Evolutionary conservation across 805 yeast genomes (phyloP), one percentile per base, ranked within the genome.

Genomic region (Yarrowia sp.): DNA sequence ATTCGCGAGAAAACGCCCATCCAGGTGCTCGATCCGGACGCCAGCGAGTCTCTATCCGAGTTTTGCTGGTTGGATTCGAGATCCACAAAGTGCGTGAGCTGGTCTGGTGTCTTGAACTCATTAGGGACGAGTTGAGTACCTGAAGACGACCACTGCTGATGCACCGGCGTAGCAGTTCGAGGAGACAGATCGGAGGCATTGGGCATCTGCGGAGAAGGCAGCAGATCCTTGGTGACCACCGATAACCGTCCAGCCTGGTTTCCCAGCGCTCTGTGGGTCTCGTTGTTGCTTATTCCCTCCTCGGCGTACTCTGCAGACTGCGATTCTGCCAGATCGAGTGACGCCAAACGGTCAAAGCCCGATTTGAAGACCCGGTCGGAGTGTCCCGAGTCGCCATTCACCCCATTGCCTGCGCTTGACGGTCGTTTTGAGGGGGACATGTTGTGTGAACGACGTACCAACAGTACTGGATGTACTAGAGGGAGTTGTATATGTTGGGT

Each of bases 1-100:
- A 59, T 43, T 8, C 65, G 50, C 5, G 65, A 59, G 36, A 59
- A 59, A 8, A 59, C 52, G 2, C 52, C 52, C 65, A 59, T 45
- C 65, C 65, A 59, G 5, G 50, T n/a, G 8, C 52, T 16, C 12
- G 50, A 42, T 15, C 41, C 49, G 8, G 65, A 59, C 1, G 65
- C 52, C 14, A 32, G 32, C 1, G 52, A 59, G 16, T 59, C 65
- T 3, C 52, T 38, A 10, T 59, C 65, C 5, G 65, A 45, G 7
- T 40, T 38, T 14, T 16, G 42, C 5, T 55, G 45, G 46, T 55
- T 41, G 16, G 65, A 43, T 32, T 59, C 65, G 15, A 59, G 42
- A 36, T 59, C 65, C 4, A 42, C 65, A 35, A 59, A 59, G 22
- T 59, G 65, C 0, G 65, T 59, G 41, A 59, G 35, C 22, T 59